A percentile compares a stretch with the other conserved stretches of the same genome.
These are phyloP conservation scores for Fraxinus anomala DNA, from an alignment of 257 asterid species.

Conservation along the genomic window DNA sequence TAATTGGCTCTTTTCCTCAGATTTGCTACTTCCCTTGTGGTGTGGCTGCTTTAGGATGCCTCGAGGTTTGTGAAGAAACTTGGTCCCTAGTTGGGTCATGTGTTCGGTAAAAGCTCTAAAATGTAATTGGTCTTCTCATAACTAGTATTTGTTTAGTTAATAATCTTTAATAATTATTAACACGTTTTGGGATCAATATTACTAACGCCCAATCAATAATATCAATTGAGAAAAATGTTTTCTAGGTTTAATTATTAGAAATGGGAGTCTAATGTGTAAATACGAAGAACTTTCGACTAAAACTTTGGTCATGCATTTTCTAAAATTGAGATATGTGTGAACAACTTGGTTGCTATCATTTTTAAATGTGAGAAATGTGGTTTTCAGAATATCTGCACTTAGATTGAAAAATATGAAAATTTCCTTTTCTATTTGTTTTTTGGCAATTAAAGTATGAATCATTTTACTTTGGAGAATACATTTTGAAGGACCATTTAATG, in stretches of 20 bases:
- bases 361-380: not conserved
- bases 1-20: not conserved
- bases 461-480: not conserved
- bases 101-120: not conserved
- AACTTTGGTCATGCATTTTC: not conserved
- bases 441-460: not conserved
- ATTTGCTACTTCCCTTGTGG: not conserved
- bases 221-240: not conserved
- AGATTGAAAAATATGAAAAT: not conserved
- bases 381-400: not conserved
- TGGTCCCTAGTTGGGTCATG: not conserved
- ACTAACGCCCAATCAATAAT: not conserved
- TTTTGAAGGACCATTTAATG: not conserved
- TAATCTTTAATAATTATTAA: not conserved
- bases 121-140: not conserved
- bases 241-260: not conserved
- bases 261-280: not conserved
- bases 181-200: not conserved
- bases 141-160: not conserved
- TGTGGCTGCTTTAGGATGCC: not conserved
- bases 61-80: not conserved
- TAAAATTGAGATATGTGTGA: not conserved
- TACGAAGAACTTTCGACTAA: not conserved
- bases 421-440: not conserved
- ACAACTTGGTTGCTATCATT: not conserved